phyloP scores from a whole-genome alignment of 345 rosid species.

The Carallia brachiata region DNA sequence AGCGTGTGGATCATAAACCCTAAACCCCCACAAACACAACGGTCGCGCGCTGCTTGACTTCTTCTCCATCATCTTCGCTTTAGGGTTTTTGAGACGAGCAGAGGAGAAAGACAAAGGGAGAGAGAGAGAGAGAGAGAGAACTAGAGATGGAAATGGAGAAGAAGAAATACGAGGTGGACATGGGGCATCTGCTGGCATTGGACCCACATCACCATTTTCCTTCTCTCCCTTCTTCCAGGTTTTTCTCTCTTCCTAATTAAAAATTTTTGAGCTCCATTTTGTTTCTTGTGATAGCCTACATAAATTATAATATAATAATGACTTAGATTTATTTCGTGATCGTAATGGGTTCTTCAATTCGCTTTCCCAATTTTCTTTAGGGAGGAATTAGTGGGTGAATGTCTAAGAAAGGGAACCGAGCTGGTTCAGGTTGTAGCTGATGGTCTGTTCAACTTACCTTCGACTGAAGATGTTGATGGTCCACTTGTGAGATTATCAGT shows the following conservation, averaged over 20 bases:
- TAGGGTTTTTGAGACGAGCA: too few relatives aligned
- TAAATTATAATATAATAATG: too few relatives aligned
- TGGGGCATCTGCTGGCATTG: constrained; percentile 70
- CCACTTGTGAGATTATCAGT: constrained; percentile 82
- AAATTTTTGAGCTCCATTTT: not conserved
- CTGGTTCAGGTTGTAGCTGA: constrained; percentile 74
- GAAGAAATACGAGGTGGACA: constrained; percentile 45
- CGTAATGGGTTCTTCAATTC: not conserved
- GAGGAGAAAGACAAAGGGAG: too few relatives aligned
- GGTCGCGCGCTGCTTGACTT: too few relatives aligned
- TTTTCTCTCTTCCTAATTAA: not conserved
- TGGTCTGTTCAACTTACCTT: constrained; percentile 66
- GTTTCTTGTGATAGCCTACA: too few relatives aligned
- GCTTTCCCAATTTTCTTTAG: too few relatives aligned
- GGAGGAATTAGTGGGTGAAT: constrained; percentile 62
- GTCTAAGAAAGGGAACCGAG: constrained; percentile 58
- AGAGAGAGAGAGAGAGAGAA: too few relatives aligned
- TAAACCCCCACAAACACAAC: too few relatives aligned
- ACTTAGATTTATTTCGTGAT: not conserved
- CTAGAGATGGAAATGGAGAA: not conserved
- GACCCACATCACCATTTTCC: constrained; percentile 48
- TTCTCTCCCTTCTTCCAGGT: constrained; percentile 64
- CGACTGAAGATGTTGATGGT: constrained; percentile 74
- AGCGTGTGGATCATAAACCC: too few relatives aligned
- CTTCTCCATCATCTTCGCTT: too few relatives aligned